Evolutionary conservation across 2,329 filamentous ascomycete species (phyloP), one percentile per base, ranked within the genome.

Genomic region (Diaporthe longicolla): DNA sequence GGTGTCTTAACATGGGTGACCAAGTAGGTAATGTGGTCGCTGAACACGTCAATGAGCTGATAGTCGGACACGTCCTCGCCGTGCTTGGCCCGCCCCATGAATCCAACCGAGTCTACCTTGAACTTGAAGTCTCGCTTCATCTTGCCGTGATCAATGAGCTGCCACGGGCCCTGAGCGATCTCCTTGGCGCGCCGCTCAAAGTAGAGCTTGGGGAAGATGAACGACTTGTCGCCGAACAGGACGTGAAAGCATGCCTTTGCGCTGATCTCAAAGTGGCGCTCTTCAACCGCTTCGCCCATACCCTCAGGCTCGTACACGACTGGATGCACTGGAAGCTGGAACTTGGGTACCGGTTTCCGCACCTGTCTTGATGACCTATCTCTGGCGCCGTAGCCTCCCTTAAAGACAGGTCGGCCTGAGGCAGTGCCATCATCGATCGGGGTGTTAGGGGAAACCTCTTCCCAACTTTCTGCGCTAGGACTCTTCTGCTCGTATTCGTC

Each of bases 231-330:
- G 50, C 97, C 97, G 82, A 98, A 99, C 69, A 99, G 89, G 21
- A 98, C 94, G 80, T 98, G 96, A 82, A 98, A 99, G 73, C 98
- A 91, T 0, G 94, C 95, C 82, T 99, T 98, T 61, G 97, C 93
- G 76, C 94, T 97, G 75, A 98, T 92, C 77, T 97, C 93, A 81
- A 97, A 98, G 77, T 95, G 90, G 75, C 94, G 91, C 81, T 97
- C 94, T 0, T 94, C 90, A 10, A 93, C 92, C 77, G 93, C 89
- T 76, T 90, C 88, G 70, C 92, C 90, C 90, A 97, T 95, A 70
- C 93, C 94, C 75, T 93, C 90, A 1, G 97, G 97, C 73, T 95
- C 93, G 81, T 96, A 98, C 15, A 93, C 86, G 3, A 98, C 93
- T 3, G 96, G 92, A 70, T 94, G 92, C 1, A 91, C 87, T 1